These are phyloP conservation scores for Colletotrichum limetticola DNA, from an alignment of 2,329 filamentous ascomycete genomes.

Conservation along the genomic window DNA sequence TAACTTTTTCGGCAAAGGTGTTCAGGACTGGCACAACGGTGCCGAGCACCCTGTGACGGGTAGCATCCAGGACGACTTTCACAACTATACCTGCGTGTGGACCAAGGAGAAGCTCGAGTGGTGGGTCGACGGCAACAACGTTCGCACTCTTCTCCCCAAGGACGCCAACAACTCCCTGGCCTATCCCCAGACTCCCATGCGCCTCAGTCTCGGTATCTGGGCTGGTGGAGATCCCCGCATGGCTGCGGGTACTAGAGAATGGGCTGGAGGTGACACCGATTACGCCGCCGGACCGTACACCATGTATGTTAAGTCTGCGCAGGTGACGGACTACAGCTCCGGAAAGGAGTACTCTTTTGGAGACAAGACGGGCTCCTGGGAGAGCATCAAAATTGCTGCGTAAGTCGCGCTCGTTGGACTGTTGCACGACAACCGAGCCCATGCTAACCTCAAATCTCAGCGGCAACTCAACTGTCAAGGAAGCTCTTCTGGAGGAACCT, in stretches of 20 bases:
- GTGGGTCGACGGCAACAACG: conserved; percentile 74
- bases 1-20: conserved; percentile 85
- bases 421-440: too few relatives aligned
- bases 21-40: conserved; percentile 71
- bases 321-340: conserved; percentile 67
- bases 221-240: conserved; percentile 68
- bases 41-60: conserved; percentile 65
- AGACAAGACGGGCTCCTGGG: conserved; percentile 69
- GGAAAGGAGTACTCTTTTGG: conserved; percentile 74
- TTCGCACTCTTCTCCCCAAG: conserved; percentile 71
- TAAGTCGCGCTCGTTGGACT: background rate
- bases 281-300: conserved; percentile 74
- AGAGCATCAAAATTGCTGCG: conserved; percentile 68
- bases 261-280: conserved; percentile 77
- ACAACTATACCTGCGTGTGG: conserved; percentile 84
- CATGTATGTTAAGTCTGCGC: conserved; percentile 76
- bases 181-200: conserved; percentile 83
- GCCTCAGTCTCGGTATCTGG: conserved; percentile 74
- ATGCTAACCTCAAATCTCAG: conserved; percentile 45
- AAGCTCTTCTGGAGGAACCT: conserved; percentile 54
- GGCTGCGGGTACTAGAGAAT: conserved; percentile 68
- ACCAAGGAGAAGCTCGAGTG: conserved; percentile 73
- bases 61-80: conserved; percentile 68
- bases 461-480: conserved; percentile 66
- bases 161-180: conserved; percentile 71